Evolutionary conservation across 2,329 filamentous ascomycete genomes (phyloP).

Genomic region (Amauroascus verrucosus): DNA sequence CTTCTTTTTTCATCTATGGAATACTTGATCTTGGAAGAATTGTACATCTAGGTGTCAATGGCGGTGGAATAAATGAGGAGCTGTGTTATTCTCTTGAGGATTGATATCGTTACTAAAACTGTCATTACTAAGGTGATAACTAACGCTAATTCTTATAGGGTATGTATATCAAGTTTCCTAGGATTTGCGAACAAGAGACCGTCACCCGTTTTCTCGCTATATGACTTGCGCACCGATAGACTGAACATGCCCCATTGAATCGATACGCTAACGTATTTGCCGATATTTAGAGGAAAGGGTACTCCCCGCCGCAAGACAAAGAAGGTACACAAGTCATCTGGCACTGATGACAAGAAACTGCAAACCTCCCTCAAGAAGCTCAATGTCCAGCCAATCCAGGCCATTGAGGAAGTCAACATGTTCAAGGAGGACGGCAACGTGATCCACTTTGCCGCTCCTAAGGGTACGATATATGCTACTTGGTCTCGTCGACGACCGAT

Average conservation of each 20-base stretch:
- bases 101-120: too few relatives aligned
- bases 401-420: constrained; percentile 99
- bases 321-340: constrained; percentile 87
- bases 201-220: neutral
- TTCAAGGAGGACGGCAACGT: constrained; percentile 99
- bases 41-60: neutral
- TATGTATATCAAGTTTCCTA: constrained; percentile 20
- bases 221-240: neutral
- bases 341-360: constrained; percentile 99
- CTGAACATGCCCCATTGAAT: neutral
- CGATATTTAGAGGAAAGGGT: constrained; percentile 69
- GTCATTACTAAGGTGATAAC: constrained; percentile 9
- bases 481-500: neutral
- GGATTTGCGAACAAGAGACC: neutral
- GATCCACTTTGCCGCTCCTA: constrained; percentile 96
- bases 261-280: constrained; percentile 12
- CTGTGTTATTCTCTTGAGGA: neutral
- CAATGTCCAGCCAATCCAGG: constrained; percentile 98
- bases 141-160: constrained; percentile 20
- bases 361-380: constrained; percentile 97
- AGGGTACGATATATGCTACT: constrained; percentile 51
- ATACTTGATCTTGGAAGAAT: neutral
- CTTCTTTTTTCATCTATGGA: neutral
- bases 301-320: constrained; percentile 97
- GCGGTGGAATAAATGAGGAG: neutral